Evolutionary conservation across 2,329 filamentous ascomycete species (phyloP).

Genomic region (Emydomyces testavorans): DNA sequence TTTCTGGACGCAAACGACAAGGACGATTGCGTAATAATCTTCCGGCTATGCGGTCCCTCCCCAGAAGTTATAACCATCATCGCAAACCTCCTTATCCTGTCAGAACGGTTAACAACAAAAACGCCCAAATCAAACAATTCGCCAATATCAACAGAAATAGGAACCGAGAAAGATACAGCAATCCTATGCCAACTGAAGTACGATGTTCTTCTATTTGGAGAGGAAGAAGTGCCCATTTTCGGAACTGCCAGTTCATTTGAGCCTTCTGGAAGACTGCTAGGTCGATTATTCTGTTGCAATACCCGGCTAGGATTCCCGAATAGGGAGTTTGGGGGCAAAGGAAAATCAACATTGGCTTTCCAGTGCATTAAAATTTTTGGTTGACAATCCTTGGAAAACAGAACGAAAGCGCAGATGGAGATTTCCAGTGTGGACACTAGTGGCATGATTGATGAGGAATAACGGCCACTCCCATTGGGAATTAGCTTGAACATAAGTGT

Average conservation of each 20-base stretch:
- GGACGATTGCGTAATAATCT: conserved; percentile 36
- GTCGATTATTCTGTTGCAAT: conserved; percentile 37
- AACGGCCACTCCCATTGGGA: conserved; percentile 29
- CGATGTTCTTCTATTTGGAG: not conserved
- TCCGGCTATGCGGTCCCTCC: conserved; percentile 32
- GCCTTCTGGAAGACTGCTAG: conserved; percentile 33
- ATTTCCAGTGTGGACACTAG: conserved; percentile 38
- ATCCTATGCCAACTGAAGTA: conserved; percentile 31
- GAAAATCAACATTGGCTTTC: conserved; percentile 41
- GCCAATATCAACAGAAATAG: conserved; percentile 40
- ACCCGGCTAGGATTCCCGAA: conserved; percentile 37
- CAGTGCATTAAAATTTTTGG: conserved; percentile 40
- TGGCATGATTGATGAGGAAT: conserved; percentile 28
- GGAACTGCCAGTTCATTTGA: conserved; percentile 17
- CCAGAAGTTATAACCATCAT: conserved; percentile 39
- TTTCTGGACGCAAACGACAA: conserved; percentile 32
- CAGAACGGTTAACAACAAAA: conserved; percentile 49
- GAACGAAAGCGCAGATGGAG: conserved; percentile 34
- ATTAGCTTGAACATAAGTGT: conserved; percentile 46
- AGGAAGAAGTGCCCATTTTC: not conserved
- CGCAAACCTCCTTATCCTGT: conserved; percentile 43
- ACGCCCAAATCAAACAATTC: conserved; percentile 45
- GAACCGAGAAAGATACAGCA: conserved; percentile 46
- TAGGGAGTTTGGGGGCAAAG: conserved; percentile 37
- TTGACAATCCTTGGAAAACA: conserved; percentile 31